phyloP scores from a whole-genome alignment of 1,284 basidiomycete genomes.

The Trametes sp. region DNA sequence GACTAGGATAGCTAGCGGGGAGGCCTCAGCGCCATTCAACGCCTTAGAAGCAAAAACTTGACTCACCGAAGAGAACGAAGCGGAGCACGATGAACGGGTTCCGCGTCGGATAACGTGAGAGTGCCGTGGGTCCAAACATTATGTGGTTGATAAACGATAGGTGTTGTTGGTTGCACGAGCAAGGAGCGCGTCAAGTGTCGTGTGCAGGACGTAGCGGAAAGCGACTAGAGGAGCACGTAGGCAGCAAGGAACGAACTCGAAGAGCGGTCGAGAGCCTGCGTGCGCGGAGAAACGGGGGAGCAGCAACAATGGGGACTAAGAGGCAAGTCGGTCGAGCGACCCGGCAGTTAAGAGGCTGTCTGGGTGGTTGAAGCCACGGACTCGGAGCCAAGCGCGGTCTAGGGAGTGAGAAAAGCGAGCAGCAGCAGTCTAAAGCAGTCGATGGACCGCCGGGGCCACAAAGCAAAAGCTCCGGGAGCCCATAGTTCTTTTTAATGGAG shows the following conservation, averaged over 20 bases:
- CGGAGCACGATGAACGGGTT: conserved; percentile 60
- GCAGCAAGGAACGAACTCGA: conserved; percentile 23
- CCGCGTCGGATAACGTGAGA: conserved; percentile 36
- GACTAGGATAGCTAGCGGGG: conserved; percentile 54
- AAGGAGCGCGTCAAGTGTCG: conserved; percentile 22
- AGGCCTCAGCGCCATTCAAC: conserved; percentile 1
- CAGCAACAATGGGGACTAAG: conserved; percentile 4
- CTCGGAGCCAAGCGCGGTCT: conserved; percentile 19
- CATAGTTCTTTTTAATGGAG: conserved; percentile 27
- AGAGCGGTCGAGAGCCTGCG: conserved; percentile 12
- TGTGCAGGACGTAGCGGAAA: conserved; percentile 17
- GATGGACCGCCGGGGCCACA: conserved; percentile 37
- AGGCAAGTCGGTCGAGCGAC: conserved; percentile 11
- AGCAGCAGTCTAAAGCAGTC: conserved; percentile 33
- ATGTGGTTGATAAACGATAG: conserved; percentile 12
- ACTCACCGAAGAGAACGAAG: conserved; percentile 63
- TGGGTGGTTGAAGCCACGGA: conserved; percentile 1
- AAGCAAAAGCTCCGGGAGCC: conserved; percentile 14
- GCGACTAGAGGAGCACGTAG: conserved; percentile 10
- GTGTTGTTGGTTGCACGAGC: conserved; percentile 17
- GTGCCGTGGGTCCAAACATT: conserved; percentile 26
- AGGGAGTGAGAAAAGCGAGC: conserved; percentile 17
- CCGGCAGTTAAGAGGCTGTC: conserved; percentile 17
- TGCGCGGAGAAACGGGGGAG: conserved; percentile 1
- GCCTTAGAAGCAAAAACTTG: background rate